These are phyloP conservation scores for Lipomyces sp. DNA, from an alignment of 805 yeast genomes.

Conservation along the genomic window DNA sequence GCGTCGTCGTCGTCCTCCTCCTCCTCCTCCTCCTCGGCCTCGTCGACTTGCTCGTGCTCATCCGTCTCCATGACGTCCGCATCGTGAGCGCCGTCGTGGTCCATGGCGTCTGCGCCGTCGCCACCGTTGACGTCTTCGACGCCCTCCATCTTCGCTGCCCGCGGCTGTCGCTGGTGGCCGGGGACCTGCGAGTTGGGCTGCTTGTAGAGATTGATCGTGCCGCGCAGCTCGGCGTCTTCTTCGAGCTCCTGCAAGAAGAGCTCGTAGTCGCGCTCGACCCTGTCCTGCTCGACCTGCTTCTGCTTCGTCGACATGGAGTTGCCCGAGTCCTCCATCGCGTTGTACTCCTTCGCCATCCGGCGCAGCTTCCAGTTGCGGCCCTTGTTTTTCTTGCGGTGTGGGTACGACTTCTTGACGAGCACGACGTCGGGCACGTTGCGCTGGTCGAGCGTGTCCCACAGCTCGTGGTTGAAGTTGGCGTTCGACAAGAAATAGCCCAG, in stretches of 20 bases:
- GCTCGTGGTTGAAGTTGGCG: slow-evolving; percentile 82
- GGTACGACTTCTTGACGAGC: slow-evolving; percentile 82
- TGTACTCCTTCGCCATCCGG: slow-evolving; percentile 96
- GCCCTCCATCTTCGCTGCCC: slow-evolving; percentile 12
- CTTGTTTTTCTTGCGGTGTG: slow-evolving; percentile 69
- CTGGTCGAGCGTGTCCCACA: slow-evolving; percentile 68
- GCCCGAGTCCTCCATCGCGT: slow-evolving; percentile 66
- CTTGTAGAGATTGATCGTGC: slow-evolving; percentile 84
- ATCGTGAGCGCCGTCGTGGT: slow-evolving; percentile 25
- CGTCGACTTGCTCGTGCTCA: slow-evolving; percentile 8
- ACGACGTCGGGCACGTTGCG: slow-evolving; percentile 78
- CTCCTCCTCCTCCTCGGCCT: slow-evolving; percentile 15
- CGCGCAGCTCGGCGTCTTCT: slow-evolving; percentile 93
- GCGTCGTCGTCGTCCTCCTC: slow-evolving; percentile 30
- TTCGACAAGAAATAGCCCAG: slow-evolving; percentile 85
- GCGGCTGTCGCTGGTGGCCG: slow-evolving; percentile 8
- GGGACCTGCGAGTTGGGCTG: slow-evolving; percentile 39
- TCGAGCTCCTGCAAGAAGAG: slow-evolving; percentile 93
- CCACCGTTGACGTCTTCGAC: slow-evolving; percentile 13
- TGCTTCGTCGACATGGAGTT: slow-evolving; percentile 41
- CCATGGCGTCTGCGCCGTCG: slow-evolving; percentile 12
- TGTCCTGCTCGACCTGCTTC: slow-evolving; percentile 76
- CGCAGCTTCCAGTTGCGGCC: slow-evolving; percentile 86
- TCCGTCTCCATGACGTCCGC: slow-evolving; percentile 29
- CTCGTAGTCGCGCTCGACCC: slow-evolving; percentile 93